phyloP scores from a whole-genome alignment of 202 grass and related monocot genomes.

The Zoysia matrella region DNA sequence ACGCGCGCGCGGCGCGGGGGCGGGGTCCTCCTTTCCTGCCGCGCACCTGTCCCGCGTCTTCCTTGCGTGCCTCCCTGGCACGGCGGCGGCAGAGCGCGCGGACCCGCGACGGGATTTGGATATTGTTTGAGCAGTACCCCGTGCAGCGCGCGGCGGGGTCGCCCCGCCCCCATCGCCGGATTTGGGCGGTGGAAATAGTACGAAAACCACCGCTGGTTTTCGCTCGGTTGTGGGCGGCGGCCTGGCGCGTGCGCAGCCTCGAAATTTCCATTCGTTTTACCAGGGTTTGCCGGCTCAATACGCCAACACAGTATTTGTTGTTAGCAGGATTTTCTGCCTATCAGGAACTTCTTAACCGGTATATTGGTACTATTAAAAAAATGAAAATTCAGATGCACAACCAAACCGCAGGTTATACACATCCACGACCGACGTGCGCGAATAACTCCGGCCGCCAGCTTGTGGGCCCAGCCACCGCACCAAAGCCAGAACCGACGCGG shows the following conservation, averaged over 20 bases:
- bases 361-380: not conserved
- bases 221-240: not conserved
- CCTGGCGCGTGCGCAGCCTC: not conserved
- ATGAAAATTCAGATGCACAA: no score
- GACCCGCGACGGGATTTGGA: slow-evolving; percentile 32
- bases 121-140: not conserved
- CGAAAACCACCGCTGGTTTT: not conserved
- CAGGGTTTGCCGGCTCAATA: not conserved
- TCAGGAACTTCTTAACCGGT: not conserved
- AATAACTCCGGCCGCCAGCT: slow-evolving; percentile 24
- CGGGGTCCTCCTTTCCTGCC: not conserved
- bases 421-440: no score
- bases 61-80: slow-evolving; percentile 38
- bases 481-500: no score
- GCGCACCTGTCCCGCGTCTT: slow-evolving; percentile 45
- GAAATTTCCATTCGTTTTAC: not conserved
- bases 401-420: not conserved
- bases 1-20: not conserved
- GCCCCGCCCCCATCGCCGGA: not conserved
- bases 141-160: not conserved
- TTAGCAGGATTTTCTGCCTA: no score
- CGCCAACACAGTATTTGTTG: not conserved
- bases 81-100: no score
- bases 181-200: slow-evolving; percentile 31
- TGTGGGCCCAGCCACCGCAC: not conserved